A percentile compares a stretch with the other conserved stretches of the same genome.
Conservation (phyloP, 2,329 filamentous ascomycete species). For the Colletotrichum shisoi region DNA sequence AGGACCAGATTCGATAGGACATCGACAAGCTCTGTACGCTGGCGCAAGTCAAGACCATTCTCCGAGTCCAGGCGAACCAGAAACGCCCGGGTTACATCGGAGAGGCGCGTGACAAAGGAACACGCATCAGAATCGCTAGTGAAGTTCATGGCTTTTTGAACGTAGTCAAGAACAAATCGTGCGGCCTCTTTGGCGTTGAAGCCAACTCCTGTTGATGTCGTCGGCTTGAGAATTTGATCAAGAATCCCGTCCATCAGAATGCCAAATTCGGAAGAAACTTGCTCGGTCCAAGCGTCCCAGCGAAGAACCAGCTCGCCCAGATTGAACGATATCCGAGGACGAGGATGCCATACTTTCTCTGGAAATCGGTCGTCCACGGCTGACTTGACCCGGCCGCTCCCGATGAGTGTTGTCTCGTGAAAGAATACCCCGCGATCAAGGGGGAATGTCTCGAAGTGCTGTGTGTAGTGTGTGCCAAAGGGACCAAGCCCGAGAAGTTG, state of each 20-base stretch:
- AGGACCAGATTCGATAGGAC: constrained; percentile 51
- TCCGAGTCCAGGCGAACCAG: constrained; percentile 44
- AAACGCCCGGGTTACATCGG: constrained; percentile 56
- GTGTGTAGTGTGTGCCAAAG: constrained; percentile 68
- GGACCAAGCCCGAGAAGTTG: constrained; percentile 59
- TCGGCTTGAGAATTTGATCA: constrained; percentile 51
- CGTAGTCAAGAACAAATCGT: constrained; percentile 59
- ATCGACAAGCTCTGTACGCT: constrained; percentile 48
- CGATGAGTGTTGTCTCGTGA: constrained; percentile 66
- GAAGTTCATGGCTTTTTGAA: constrained; percentile 55
- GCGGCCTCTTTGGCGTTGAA: constrained; percentile 40
- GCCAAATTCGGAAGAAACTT: constrained; percentile 68
- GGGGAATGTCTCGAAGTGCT: constrained; percentile 70
- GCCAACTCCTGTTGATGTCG: constrained; percentile 19
- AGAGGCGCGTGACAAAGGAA: constrained; percentile 54
- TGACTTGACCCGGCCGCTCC: constrained; percentile 59
- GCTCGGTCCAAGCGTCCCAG: constrained; percentile 67
- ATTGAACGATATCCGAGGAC: constrained; percentile 52
- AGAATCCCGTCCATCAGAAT: constrained; percentile 67
- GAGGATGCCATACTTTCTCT: constrained; percentile 44
- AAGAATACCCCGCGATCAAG: constrained; percentile 65
- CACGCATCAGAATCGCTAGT: constrained; percentile 47
- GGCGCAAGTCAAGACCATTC: constrained; percentile 25
- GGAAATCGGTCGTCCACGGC: constrained; percentile 47
- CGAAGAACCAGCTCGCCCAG: constrained; percentile 59